Base-by-base conservation (phyloP, 495 filamentous ascomycete species). In the Glarea lozoyensis region DNA sequence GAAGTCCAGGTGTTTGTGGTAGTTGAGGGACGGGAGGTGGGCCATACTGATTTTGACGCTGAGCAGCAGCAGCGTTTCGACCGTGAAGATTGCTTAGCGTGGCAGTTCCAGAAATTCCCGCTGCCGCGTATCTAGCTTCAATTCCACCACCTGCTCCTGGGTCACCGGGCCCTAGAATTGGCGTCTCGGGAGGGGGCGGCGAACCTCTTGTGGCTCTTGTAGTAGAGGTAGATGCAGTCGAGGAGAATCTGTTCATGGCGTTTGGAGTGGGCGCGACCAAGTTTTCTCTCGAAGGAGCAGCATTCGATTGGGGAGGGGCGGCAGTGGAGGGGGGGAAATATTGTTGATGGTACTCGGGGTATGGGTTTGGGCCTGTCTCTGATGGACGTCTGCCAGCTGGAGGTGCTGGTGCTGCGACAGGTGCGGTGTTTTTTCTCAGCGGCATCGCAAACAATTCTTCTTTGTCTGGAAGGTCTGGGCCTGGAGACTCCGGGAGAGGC, bases 131-230 rank as follows among this genome's bases (percentile, higher is more conserved):
- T 29, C 87, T 75, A 19, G 88, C 86, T 57, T 93, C 86, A 57
- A 97, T 94, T 30, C 83, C 84, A 18, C 82, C 82, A 18, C 82
- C 82, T 16, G 78, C 77, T 1, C 82, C 76, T 21, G 79, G 68
- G 42, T 74, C 75, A 15, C 74, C 75, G 2, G 83, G 82, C 29
- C 82, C 82, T 9, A 84, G 74, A 32, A 88, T 73, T n/a, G 92
- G 92, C 0, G 92, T 97, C 59, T 97, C 93, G 2, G 92, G 92
- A 3, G 92, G 92, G 4, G 93, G 89, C 2, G 92, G 92, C 16
- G 90, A 96, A 15, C 92, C 92, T 49, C 92, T 76, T 57, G 87
- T 82, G 22, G 90, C 92, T 43, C 86, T 75, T 9, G 93, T 97
- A 6, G 92, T 98, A 1, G 89, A 94, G 0, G 79, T 94, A 0